phyloP scores from a whole-genome alignment of 257 asterid species.

The Asclepias syriaca region DNA sequence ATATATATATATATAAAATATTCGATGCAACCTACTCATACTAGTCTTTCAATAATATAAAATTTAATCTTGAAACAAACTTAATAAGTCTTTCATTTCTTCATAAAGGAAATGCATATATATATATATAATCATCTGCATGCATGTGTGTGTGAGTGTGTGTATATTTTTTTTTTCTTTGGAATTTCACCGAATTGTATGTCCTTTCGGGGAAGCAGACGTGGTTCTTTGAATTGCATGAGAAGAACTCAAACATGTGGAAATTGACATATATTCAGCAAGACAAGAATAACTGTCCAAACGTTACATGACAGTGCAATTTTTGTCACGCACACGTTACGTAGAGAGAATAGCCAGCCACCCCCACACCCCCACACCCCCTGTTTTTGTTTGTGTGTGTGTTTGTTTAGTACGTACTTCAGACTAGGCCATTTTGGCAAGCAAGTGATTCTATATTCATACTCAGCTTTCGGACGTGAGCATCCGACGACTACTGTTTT shows the following conservation, averaged over 20 bases:
- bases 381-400: background rate
- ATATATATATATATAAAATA: too few relatives aligned
- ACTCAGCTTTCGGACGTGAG: conserved; percentile 4
- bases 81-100: too few relatives aligned
- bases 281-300: conserved; percentile 21
- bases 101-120: too few relatives aligned
- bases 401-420: background rate
- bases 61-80: too few relatives aligned
- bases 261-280: conserved; percentile 2
- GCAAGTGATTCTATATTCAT: background rate
- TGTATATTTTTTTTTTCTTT: too few relatives aligned
- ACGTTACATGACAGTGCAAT: conserved; percentile 12
- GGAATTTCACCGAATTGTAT: conserved; percentile 7
- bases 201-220: conserved; percentile 16
- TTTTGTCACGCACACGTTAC: background rate
- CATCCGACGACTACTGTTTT: background rate
- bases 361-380: too few relatives aligned
- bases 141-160: background rate
- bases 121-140: too few relatives aligned
- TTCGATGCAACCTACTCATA: too few relatives aligned
- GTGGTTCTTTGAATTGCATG: background rate
- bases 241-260: background rate
- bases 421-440: background rate
- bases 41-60: too few relatives aligned
- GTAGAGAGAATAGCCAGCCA: background rate